Conservation (phyloP, 2,329 filamentous ascomycete genomes). For the Calycina marina region DNA sequence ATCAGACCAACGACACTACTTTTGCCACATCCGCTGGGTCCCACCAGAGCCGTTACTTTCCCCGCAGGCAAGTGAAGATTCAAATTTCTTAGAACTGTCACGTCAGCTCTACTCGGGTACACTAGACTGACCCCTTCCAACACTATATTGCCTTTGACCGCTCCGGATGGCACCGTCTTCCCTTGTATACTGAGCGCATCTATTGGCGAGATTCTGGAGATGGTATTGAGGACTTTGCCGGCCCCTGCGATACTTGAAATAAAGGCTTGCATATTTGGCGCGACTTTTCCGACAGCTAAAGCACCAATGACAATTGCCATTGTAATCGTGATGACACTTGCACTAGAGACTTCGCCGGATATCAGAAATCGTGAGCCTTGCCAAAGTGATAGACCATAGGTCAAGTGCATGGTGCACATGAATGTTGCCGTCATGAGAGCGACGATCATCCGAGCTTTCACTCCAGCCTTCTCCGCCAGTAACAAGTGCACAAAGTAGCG, state of each 20-base stretch:
- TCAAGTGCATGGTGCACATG: background rate
- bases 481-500: background rate
- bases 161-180: background rate
- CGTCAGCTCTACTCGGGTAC: slow-evolving; percentile 17
- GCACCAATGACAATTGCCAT: background rate
- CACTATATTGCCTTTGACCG: background rate
- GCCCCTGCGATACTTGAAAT: background rate
- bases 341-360: background rate
- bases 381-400: background rate
- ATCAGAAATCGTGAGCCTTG: background rate
- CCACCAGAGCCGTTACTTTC: slow-evolving; percentile 24
- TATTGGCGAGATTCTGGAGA: background rate
- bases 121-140: background rate
- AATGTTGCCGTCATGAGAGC: background rate
- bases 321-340: background rate
- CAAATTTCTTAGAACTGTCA: slow-evolving; percentile 23
- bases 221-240: background rate
- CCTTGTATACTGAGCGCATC: background rate
- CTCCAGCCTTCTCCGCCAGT: background rate
- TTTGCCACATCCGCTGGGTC: slow-evolving; percentile 26
- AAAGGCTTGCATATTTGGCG: background rate
- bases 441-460: background rate
- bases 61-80: slow-evolving; percentile 26
- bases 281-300: background rate
- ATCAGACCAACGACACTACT: slow-evolving; percentile 26